A percentile compares a stretch with the other conserved stretches of the same genome.
Conservation (phyloP, 164 flowering plant genomes). For the Vitis labrusca region DNA sequence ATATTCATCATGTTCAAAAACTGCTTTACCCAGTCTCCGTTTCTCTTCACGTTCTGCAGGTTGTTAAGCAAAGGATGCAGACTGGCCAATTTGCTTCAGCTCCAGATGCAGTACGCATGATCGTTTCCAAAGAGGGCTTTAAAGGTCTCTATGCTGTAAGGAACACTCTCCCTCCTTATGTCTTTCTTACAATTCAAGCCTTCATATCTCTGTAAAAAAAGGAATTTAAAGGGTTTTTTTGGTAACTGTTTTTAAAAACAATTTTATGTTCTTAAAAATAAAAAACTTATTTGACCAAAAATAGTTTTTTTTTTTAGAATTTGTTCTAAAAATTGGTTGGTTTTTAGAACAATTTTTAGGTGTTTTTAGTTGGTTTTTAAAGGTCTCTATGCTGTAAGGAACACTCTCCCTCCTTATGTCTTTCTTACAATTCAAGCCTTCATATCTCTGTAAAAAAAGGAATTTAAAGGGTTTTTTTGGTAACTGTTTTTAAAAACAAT, state of each 20-base stretch:
- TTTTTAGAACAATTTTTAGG: too few relatives aligned
- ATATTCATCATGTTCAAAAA: neutral
- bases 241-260: too few relatives aligned
- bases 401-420: neutral
- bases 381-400: constrained; percentile 67
- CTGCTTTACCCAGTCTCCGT: neutral
- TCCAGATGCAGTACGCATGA: constrained; percentile 60
- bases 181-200: neutral
- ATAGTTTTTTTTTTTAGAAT: too few relatives aligned
- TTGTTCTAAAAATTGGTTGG: too few relatives aligned
- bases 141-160: constrained; percentile 71
- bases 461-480: too few relatives aligned
- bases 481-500: too few relatives aligned
- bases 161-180: neutral
- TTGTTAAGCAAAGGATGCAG: constrained; percentile 75
- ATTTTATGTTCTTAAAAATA: too few relatives aligned
- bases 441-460: neutral
- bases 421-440: neutral
- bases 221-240: too few relatives aligned
- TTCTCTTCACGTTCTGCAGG: constrained; percentile 33
- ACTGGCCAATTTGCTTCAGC: constrained; percentile 68
- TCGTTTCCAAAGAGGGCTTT: constrained; percentile 62
- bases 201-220: neutral
- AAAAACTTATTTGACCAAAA: too few relatives aligned
- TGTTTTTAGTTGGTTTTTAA: constrained; percentile 19